Percentiles rank a stretch among this genome's conserved stretches.
Evolutionary conservation across 192 early-diverging fungal genomes (phyloP).

Genomic region (Coemansia sp.): DNA sequence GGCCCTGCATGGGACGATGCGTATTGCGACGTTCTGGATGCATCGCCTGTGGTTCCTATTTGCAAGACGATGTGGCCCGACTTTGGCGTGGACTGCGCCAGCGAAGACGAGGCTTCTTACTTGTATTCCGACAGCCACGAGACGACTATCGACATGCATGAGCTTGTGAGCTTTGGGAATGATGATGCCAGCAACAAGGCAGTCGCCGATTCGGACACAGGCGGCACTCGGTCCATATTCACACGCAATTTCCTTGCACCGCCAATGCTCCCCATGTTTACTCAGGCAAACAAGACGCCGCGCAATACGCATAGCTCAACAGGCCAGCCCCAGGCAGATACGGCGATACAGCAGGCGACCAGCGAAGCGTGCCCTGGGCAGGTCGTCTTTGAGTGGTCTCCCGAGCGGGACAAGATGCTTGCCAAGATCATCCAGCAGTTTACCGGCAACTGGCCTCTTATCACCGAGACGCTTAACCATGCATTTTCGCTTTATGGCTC

Average conservation of each 20-base stretch:
- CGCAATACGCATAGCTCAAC: slow-evolving; percentile 23
- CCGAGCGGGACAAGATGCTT: slow-evolving; percentile 40
- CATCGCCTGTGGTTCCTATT: slow-evolving; percentile 44
- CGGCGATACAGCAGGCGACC: slow-evolving; percentile 29
- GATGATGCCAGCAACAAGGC: slow-evolving; percentile 13
- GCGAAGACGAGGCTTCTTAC: slow-evolving; percentile 4
- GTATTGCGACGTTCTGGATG: slow-evolving; percentile 45
- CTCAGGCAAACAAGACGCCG: slow-evolving; percentile 38
- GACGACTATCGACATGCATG: slow-evolving; percentile 13
- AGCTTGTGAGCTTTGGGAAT: slow-evolving; percentile 17
- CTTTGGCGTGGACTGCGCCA: slow-evolving; percentile 16
- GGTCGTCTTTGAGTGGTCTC: slow-evolving; percentile 44
- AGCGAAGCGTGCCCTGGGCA: slow-evolving; percentile 47
- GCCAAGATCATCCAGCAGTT: slow-evolving; percentile 47
- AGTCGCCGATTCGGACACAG: slow-evolving; percentile 19
- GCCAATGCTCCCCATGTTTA: slow-evolving; percentile 46
- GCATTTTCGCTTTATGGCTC: slow-evolving; percentile 33
- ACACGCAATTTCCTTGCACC: slow-evolving; percentile 46
- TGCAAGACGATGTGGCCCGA: slow-evolving; percentile 52
- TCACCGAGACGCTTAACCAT: slow-evolving; percentile 45
- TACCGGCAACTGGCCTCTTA: slow-evolving; percentile 47
- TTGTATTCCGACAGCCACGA: background rate
- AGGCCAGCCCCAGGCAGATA: slow-evolving; percentile 38
- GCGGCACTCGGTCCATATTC: slow-evolving; percentile 30
- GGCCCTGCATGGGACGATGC: slow-evolving; percentile 35